These are phyloP conservation scores for Skeletonema costatum DNA, from an alignment of 108 stramenopile genomes.

Conservation along the genomic window DNA sequence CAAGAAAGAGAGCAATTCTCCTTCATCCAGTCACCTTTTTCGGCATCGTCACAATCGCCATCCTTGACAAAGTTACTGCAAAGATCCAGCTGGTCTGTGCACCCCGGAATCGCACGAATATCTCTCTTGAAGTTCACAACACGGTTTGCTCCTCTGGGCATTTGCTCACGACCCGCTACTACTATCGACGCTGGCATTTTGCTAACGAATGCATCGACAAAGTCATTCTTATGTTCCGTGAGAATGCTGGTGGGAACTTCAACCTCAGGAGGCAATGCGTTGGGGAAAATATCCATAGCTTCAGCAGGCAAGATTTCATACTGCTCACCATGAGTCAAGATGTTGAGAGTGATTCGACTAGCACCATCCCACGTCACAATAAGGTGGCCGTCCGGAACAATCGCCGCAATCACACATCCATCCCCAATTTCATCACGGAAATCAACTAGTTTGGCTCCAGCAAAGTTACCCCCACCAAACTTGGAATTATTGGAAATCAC, in stretches of 20 bases:
- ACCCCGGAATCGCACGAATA: conserved; percentile 21
- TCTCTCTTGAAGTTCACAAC: conserved; percentile 62
- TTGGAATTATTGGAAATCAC: neutral
- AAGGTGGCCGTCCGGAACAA: conserved; percentile 24
- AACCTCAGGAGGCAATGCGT: neutral
- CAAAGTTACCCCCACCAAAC: neutral
- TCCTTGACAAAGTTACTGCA: conserved; percentile 20
- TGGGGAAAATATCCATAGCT: no score
- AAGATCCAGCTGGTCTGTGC: conserved; percentile 6
- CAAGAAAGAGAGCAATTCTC: conserved; percentile 5
- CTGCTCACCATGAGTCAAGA: conserved; percentile 44
- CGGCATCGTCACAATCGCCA: conserved; percentile 28
- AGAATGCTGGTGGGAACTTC: neutral
- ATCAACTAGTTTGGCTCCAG: neutral
- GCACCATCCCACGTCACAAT: conserved; percentile 59
- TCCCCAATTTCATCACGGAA: conserved; percentile 39
- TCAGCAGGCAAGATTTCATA: neutral
- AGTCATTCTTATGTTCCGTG: neutral
- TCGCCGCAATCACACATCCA: conserved; percentile 36
- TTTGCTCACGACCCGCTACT: conserved; percentile 46
- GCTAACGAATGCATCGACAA: conserved; percentile 18
- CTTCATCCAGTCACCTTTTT: conserved; percentile 18
- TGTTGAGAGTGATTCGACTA: conserved; percentile 49
- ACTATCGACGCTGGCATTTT: neutral
- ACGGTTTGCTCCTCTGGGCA: conserved; percentile 54